Evolutionary conservation across 2,329 filamentous ascomycete species (phyloP).

Genomic region (Penicillium thymicola): DNA sequence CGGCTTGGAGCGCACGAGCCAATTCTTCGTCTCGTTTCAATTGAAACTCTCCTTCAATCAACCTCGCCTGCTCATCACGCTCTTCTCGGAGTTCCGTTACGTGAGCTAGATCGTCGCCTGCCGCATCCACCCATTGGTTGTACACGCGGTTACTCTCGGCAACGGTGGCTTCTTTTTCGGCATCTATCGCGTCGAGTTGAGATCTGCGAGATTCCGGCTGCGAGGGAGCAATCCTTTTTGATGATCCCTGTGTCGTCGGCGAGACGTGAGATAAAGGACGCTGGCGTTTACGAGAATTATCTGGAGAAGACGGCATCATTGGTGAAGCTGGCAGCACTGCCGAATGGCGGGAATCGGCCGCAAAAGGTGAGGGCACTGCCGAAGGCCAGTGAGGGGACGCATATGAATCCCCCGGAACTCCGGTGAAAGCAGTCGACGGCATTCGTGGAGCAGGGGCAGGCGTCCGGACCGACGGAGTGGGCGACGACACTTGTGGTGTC

Average conservation of each 20-base stretch:
- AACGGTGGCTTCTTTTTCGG: constrained; percentile 3
- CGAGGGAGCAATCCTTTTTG: constrained; percentile 13
- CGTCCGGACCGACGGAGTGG: background rate
- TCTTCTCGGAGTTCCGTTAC: constrained; percentile 30
- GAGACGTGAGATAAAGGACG: constrained; percentile 15
- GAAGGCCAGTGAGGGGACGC: constrained; percentile 15
- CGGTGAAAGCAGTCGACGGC: background rate
- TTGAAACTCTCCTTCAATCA: constrained; percentile 11
- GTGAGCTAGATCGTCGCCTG: background rate
- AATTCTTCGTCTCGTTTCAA: constrained; percentile 35
- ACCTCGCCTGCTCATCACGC: constrained; percentile 18
- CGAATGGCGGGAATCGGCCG: background rate
- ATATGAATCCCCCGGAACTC: background rate
- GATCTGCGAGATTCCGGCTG: constrained; percentile 4
- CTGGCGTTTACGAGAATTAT: constrained; percentile 16
- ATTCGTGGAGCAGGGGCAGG: background rate
- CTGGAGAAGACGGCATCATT: background rate
- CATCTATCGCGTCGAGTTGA: constrained; percentile 9
- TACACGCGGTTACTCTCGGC: background rate
- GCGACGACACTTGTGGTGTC: background rate
- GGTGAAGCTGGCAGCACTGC: background rate
- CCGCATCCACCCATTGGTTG: constrained; percentile 6
- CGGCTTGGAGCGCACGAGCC: constrained; percentile 38
- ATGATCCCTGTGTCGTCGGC: constrained; percentile 3
- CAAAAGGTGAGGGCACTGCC: constrained; percentile 18